Base-by-base conservation (phyloP, 192 early-diverging fungal species). In the Backusella circina region DNA sequence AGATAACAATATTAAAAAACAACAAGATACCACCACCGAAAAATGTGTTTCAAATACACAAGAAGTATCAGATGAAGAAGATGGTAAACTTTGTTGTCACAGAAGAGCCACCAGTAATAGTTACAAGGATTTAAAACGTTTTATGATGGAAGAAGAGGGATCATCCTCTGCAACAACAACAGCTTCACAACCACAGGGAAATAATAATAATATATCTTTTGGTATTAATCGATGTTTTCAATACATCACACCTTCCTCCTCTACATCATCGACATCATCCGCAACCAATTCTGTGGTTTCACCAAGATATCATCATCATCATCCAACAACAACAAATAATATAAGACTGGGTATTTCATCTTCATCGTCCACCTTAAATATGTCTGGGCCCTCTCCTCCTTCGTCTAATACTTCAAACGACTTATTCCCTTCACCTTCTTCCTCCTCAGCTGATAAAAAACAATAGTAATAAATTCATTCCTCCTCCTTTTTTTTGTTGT, bases 381-480 rank as follows among this genome's bases (percentile, higher is more conserved):
- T 61, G 23, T 12, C 54, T 61, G 54, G 23, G 21, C 23, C 51
- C 12, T 26, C 54, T 28, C 54, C 54, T 61, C 21, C 54, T 28
- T 28, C 54, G 12, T 61, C 54, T 28, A 61, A 61, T 28, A 23
- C 54, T 61, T 28, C 54, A 28, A 61, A 61, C 23, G 54, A 61
- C 12, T 28, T 61, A 61, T 61, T 61, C 23, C 54, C 54, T 61
- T 61, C 54, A 61, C 54, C 54, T 61, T 61, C 54, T 61, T 61
- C 54, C 26, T 61, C 54, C 9, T 61, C 54, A 28, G 28, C 54
- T 61, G 54, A 61, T 26, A 61, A 61, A 61, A 61, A 61, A 61
- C 21, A 61, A 61, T 61, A 61, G 28, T 28, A 61, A 61, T 61
- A 61, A 61, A 61, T 61, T 61, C 54, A 28, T 61, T 26, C 23